Evolutionary conservation across 768 basidiomycete genomes (phyloP).

Genomic region (Pleurotus eryngii): DNA sequence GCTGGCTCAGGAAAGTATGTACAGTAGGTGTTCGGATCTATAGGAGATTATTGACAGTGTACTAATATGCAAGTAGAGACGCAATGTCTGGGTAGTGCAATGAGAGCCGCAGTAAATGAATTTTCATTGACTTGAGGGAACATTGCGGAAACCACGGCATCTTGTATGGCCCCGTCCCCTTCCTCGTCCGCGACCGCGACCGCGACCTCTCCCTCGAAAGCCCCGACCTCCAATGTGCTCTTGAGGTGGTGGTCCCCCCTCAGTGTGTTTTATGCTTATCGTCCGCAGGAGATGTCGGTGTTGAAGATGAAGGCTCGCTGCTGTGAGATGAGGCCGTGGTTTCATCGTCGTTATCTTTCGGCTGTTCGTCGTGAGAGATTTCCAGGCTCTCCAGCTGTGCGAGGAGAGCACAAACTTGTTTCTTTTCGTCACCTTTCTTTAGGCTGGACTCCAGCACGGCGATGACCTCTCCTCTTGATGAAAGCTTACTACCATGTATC

Average conservation of each 20-base stretch:
- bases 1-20: background rate
- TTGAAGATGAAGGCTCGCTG: background rate
- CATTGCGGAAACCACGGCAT: slow-evolving; percentile 31
- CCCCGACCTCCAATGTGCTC: slow-evolving; percentile 9
- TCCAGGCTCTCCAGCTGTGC: slow-evolving; percentile 13
- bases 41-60: background rate
- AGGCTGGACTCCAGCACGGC: slow-evolving; percentile 40
- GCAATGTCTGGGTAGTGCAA: background rate
- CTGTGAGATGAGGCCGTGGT: slow-evolving; percentile 10
- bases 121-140: slow-evolving; percentile 17
- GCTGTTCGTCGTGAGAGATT: slow-evolving; percentile 6
- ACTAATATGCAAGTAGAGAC: slow-evolving; percentile 8
- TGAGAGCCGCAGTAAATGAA: slow-evolving; percentile 3
- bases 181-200: slow-evolving; percentile 34
- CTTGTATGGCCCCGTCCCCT: slow-evolving; percentile 38
- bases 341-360: slow-evolving; percentile 2
- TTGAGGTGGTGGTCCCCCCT: no score
- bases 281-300: background rate
- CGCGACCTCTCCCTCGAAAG: slow-evolving; percentile 18
- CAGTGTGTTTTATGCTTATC: no score
- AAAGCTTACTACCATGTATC: slow-evolving; percentile 58
- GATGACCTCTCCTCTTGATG: slow-evolving; percentile 43
- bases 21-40: background rate
- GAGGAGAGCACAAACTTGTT: slow-evolving; percentile 48
- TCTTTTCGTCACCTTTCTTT: slow-evolving; percentile 25